Evolutionary conservation across 2,329 filamentous ascomycete genomes (phyloP).

Genomic region (Calonectria henricotiae): DNA sequence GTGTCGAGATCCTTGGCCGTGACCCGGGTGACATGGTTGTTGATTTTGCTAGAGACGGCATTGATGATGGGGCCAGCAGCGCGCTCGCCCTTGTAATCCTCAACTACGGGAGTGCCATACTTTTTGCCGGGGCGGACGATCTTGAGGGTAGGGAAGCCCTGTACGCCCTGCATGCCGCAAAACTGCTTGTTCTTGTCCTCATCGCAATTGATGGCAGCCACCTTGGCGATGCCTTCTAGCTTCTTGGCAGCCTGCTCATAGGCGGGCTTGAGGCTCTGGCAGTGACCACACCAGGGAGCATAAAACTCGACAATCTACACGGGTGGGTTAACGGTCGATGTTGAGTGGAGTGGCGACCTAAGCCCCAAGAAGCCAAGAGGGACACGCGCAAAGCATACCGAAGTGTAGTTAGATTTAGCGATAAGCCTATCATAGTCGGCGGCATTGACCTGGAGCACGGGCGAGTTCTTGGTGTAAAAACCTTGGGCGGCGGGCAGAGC

Average conservation of each 20-base stretch:
- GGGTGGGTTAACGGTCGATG: conserved; percentile 13
- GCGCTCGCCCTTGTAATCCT: conserved; percentile 91
- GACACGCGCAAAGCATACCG: conserved; percentile 72
- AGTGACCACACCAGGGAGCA: conserved; percentile 98
- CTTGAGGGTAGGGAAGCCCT: conserved; percentile 97
- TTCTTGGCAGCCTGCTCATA: conserved; percentile 95
- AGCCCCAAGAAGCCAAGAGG: neutral
- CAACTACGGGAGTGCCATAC: conserved; percentile 82
- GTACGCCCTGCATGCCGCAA: conserved; percentile 87
- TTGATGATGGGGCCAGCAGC: conserved; percentile 91
- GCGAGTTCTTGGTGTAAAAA: conserved; percentile 89
- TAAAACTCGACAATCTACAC: conserved; percentile 85
- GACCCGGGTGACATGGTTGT: conserved; percentile 89
- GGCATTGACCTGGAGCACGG: conserved; percentile 86
- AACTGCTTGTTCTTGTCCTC: conserved; percentile 92
- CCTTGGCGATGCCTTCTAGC: conserved; percentile 92
- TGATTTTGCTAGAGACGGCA: conserved; percentile 88
- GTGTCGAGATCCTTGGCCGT: conserved; percentile 84
- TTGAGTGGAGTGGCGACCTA: conserved; percentile 10
- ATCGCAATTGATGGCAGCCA: conserved; percentile 95
- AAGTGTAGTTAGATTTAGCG: conserved; percentile 90
- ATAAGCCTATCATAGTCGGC: conserved; percentile 88
- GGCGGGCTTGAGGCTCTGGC: conserved; percentile 93
- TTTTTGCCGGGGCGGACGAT: conserved; percentile 91
- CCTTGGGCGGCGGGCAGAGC: conserved; percentile 76